Evolutionary conservation across 1,284 basidiomycete species (phyloP).

Genomic region (Cryptococcus deneoformans): DNA sequence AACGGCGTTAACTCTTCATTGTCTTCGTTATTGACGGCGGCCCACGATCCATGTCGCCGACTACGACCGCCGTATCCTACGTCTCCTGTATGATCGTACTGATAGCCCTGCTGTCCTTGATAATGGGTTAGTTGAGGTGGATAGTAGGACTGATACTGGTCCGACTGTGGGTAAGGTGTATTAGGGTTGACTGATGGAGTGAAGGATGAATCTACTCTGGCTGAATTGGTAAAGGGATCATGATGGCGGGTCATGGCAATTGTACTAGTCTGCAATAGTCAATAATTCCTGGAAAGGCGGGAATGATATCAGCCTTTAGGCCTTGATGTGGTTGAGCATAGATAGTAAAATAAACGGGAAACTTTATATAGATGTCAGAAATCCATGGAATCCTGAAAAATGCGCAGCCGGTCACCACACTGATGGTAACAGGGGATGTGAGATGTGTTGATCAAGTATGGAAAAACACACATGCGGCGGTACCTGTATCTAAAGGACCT

Average conservation of each 20-base stretch:
- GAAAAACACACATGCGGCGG: too few relatives aligned
- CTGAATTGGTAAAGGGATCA: background rate
- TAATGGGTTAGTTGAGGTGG: background rate
- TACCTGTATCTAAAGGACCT: too few relatives aligned
- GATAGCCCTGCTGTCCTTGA: background rate
- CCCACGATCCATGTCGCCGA: constrained; percentile 11
- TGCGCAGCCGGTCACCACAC: too few relatives aligned
- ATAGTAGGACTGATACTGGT: background rate
- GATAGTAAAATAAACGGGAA: too few relatives aligned
- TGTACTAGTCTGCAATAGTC: background rate
- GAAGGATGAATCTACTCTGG: background rate
- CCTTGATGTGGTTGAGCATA: too few relatives aligned
- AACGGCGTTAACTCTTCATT: constrained; percentile 28
- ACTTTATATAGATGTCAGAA: too few relatives aligned
- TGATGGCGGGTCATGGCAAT: background rate
- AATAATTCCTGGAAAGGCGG: too few relatives aligned
- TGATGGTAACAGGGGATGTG: too few relatives aligned
- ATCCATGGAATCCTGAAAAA: too few relatives aligned
- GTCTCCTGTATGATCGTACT: constrained; percentile 8
- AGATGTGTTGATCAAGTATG: too few relatives aligned
- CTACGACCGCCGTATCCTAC: constrained; percentile 13
- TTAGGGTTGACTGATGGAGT: too few relatives aligned
- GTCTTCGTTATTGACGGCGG: constrained; percentile 19
- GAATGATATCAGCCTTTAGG: too few relatives aligned
- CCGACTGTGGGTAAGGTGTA: background rate